phyloP scores from a whole-genome alignment of 1,284 basidiomycete genomes.

The Austropuccinia psidii region DNA sequence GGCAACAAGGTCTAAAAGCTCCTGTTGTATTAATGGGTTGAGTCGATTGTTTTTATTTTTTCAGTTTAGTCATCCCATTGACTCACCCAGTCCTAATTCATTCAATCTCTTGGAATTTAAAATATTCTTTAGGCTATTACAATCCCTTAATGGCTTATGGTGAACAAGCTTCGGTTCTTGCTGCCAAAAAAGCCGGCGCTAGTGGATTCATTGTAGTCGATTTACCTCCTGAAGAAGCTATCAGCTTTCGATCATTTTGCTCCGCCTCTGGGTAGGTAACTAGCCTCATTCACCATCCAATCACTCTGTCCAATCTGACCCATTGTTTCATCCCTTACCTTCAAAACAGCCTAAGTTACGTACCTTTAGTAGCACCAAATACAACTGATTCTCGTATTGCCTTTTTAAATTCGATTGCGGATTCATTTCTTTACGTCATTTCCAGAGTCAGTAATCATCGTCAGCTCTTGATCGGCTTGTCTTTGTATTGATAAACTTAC shows the following conservation, averaged over 20 bases:
- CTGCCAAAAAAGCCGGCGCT: conserved; percentile 78
- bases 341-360: conserved; percentile 73
- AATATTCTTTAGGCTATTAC: conserved; percentile 66
- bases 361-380: conserved; percentile 91
- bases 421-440: conserved; percentile 95
- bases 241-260: conserved; percentile 81
- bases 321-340: not conserved
- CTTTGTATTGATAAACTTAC: not conserved
- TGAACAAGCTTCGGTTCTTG: conserved; percentile 82
- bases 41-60: not conserved
- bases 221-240: conserved; percentile 92
- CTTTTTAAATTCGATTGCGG: conserved; percentile 84
- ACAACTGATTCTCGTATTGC: conserved; percentile 79
- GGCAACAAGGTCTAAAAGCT: conserved; percentile 67
- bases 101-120: not conserved
- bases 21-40: conserved; percentile 86
- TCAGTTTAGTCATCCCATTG: too few species aligned
- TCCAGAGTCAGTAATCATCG: conserved; percentile 54
- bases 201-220: conserved; percentile 98
- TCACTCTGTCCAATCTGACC: conserved; percentile 70
- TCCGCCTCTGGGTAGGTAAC: conserved; percentile 61
- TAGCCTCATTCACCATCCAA: not conserved
- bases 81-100: not conserved
- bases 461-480: not conserved
- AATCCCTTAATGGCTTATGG: conserved; percentile 93